Evolutionary conservation across 2,329 filamentous ascomycete species (phyloP).

Genomic region (Ramichloridium luteum): DNA sequence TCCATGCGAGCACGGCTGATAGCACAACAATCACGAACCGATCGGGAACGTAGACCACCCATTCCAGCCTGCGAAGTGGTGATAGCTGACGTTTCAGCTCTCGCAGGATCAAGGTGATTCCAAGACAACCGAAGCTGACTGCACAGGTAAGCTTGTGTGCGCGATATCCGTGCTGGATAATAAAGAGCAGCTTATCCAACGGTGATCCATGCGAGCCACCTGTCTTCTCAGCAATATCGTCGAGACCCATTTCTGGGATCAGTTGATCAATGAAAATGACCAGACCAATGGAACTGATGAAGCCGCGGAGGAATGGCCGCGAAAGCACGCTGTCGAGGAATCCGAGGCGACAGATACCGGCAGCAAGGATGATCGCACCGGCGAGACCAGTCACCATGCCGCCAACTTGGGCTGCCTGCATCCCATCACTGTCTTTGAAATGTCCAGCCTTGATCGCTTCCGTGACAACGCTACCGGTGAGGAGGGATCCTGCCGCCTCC

Average conservation of each 20-base stretch:
- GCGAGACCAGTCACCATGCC: constrained; percentile 81
- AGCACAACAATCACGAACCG: constrained; percentile 80
- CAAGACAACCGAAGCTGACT: constrained; percentile 68
- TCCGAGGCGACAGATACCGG: constrained; percentile 72
- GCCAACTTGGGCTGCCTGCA: constrained; percentile 68
- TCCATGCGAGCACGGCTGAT: constrained; percentile 68
- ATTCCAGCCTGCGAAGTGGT: constrained; percentile 52
- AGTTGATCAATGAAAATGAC: constrained; percentile 94
- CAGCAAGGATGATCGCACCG: constrained; percentile 76
- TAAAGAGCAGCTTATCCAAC: constrained; percentile 72
- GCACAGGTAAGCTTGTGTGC: constrained; percentile 63
- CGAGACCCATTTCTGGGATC: constrained; percentile 77
- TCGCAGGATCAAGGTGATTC: constrained; percentile 74
- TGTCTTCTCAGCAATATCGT: constrained; percentile 47
- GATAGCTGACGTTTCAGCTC: constrained; percentile 72
- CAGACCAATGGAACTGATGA: constrained; percentile 93
- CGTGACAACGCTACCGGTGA: constrained; percentile 79
- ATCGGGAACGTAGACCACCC: constrained; percentile 80
- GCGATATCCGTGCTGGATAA: constrained; percentile 52
- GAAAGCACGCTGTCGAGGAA: constrained; percentile 93
- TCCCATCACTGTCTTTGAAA: constrained; percentile 52
- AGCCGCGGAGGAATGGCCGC: constrained; percentile 80
- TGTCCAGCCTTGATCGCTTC: constrained; percentile 58
- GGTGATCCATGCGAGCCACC: constrained; percentile 73
- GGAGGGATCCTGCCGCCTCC: constrained; percentile 81